Conservation (phyloP, 2,329 filamentous ascomycete species). For the Epichloe festucae region DNA sequence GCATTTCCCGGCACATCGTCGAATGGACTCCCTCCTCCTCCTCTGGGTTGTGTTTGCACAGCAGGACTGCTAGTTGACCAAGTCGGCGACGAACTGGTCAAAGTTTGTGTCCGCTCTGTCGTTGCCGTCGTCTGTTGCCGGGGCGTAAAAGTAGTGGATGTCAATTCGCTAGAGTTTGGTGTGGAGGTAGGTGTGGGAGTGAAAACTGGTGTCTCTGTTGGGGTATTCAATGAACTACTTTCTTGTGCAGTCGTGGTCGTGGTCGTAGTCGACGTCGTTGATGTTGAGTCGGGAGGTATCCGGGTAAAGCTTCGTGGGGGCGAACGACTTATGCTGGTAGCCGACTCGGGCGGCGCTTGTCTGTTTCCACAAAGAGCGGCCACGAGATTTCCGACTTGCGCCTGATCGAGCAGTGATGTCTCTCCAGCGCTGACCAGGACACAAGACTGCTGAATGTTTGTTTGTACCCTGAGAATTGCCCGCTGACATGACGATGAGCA, state of each 20-base stretch:
- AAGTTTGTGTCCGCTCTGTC: not conserved
- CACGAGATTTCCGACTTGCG: conserved; percentile 24
- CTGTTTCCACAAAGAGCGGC: conserved; percentile 20
- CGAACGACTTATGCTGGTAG: not conserved
- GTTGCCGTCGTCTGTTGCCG: not conserved
- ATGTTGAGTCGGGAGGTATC: not conserved
- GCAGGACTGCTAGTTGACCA: conserved; percentile 3
- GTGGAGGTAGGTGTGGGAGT: not conserved
- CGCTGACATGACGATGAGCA: conserved; percentile 27
- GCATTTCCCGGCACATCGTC: conserved; percentile 5
- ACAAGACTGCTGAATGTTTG: conserved; percentile 17
- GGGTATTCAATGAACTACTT: not conserved
- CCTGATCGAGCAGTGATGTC: conserved; percentile 24
- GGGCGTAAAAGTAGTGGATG: not conserved
- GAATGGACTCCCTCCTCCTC: conserved; percentile 13
- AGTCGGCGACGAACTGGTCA: not conserved
- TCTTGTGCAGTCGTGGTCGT: not conserved
- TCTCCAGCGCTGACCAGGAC: conserved; percentile 11
- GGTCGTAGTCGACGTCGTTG: not conserved
- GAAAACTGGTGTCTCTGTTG: not conserved
- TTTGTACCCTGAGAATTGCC: conserved; percentile 16
- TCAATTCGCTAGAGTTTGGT: not conserved
- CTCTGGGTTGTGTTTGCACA: conserved; percentile 5
- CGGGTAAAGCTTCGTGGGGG: conserved; percentile 1
- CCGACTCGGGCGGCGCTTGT: conserved; percentile 5